Base-by-base conservation (phyloP, 2,329 filamentous ascomycete genomes). In the Epicoccum nigrum region DNA sequence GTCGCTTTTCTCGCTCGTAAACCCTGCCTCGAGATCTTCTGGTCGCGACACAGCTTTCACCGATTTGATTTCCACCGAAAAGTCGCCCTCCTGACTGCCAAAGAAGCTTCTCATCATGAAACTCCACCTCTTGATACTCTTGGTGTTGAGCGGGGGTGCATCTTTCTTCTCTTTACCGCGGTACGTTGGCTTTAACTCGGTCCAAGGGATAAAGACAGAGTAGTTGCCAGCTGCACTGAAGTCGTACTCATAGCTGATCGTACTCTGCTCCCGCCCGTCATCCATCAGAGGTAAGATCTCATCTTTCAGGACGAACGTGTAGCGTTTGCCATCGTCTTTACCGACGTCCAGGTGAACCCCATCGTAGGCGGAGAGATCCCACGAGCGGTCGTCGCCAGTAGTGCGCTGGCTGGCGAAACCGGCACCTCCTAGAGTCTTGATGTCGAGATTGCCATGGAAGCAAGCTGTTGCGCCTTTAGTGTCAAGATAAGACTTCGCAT, bases 71-170 rank as follows among this genome's bases (percentile, higher is more conserved):
- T 78, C 74, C 4, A 89, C 67, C 3, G 76, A 78, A 59, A 92
- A 92, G 3, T 84, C 77, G 3, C 89, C 89, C 55, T 89, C 77
- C 70, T 92, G 89, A 0, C 81, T 74, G 7, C 86, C 89, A 60
- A 92, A 92, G 76, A 90, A 92, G 71, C 89, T 94, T 69, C 90
- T 77, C 79, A 89, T 88, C 90, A 94, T 92, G 52, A 94, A 78
- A 42, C 85, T 86, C 23, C 93, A 76, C 38, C 88, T 79, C 73
- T 83, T 87, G 31, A 94, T 77, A 34, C 77, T 76, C 39, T 76
- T 77, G 56, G 82, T 63, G 60, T 91, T 77, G 59, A 94, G 69
- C 4, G 81, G 78, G 49, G 78, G 70, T 0, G 83, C 83, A 72
- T 88, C 85, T 15, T 81, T 73, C 67, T 83, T 81, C 54, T 85